Conservation (phyloP, 139 green algal species). For the Coccomyxa sp. region DNA sequence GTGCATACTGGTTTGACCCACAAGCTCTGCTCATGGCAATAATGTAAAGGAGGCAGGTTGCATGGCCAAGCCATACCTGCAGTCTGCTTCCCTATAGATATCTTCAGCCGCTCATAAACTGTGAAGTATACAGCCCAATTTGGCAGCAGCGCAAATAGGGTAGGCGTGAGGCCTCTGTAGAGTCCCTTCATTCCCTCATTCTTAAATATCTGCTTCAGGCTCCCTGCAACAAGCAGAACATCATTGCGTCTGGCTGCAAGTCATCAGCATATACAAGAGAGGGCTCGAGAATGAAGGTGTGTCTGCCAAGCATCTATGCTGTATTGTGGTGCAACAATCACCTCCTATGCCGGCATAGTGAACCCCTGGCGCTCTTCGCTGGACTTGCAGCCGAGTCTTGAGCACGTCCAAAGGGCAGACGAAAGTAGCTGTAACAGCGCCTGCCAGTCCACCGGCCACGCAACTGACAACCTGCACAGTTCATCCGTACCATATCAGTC, state of each 20-base stretch:
- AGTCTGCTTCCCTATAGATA: constrained; percentile 18
- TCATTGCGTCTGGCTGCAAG: not conserved
- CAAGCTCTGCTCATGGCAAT: not conserved
- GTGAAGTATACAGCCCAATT: constrained; percentile 99
- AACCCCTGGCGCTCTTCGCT: constrained; percentile 30
- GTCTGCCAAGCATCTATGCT: no score
- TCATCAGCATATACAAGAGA: not conserved
- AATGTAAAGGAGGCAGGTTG: no score
- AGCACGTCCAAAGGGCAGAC: constrained; percentile 97
- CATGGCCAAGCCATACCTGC: not conserved
- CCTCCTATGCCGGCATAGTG: constrained; percentile 55
- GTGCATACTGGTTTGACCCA: no score
- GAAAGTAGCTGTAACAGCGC: constrained; percentile 84
- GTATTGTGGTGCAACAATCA: no score
- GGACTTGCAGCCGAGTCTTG: constrained; percentile 95
- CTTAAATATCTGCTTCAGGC: constrained; percentile 71
- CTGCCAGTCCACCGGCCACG: constrained; percentile 19
- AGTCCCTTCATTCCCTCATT: constrained; percentile 81
- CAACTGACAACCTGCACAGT: constrained; percentile 7
- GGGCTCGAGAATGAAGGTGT: not conserved
- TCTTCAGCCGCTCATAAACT: constrained; percentile 87
- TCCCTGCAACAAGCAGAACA: constrained; percentile 47
- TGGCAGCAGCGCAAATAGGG: constrained; percentile 90
- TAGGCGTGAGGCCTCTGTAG: constrained; percentile 90
- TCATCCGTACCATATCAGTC: not conserved